Percentiles rank a stretch among this genome's conserved stretches.
Evolutionary conservation across 345 rosid genomes (phyloP).

Genomic region (Pelargonium nanum): DNA sequence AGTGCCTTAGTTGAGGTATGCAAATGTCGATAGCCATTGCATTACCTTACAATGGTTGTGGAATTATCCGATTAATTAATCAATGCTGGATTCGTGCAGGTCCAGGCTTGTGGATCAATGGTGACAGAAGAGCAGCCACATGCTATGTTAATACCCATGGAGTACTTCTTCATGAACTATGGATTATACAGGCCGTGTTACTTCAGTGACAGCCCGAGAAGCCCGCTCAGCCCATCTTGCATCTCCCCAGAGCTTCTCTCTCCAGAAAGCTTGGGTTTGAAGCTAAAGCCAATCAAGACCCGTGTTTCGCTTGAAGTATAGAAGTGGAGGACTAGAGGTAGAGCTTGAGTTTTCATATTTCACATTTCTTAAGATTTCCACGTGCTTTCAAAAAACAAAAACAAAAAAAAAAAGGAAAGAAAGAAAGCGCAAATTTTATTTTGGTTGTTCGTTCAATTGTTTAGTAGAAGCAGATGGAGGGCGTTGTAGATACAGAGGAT

Average conservation of each 20-base stretch:
- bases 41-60: too few relatives aligned
- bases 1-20: slow-evolving; percentile 93
- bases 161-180: slow-evolving; percentile 87
- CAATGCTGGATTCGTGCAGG: slow-evolving; percentile 31
- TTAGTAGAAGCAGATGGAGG: not conserved
- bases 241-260: slow-evolving; percentile 95
- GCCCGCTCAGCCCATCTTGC: slow-evolving; percentile 77
- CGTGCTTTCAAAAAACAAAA: too few relatives aligned
- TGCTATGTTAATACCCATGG: slow-evolving; percentile 94
- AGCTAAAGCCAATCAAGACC: slow-evolving; percentile 94
- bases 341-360: not conserved
- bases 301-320: slow-evolving; percentile 26
- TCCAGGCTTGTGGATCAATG: slow-evolving; percentile 96
- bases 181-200: slow-evolving; percentile 66
- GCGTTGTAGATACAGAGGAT: not conserved
- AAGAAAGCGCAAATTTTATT: not conserved
- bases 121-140: slow-evolving; percentile 98
- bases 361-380: not conserved
- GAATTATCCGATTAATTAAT: not conserved
- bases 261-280: slow-evolving; percentile 98
- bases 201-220: slow-evolving; percentile 70
- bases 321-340: not conserved
- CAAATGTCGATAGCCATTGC: not conserved
- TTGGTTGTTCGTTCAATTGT: slow-evolving; percentile 1
- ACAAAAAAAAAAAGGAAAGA: too few relatives aligned